Base-by-base conservation (phyloP, 2,329 filamentous ascomycete species). In the Colletotrichum lentis region DNA sequence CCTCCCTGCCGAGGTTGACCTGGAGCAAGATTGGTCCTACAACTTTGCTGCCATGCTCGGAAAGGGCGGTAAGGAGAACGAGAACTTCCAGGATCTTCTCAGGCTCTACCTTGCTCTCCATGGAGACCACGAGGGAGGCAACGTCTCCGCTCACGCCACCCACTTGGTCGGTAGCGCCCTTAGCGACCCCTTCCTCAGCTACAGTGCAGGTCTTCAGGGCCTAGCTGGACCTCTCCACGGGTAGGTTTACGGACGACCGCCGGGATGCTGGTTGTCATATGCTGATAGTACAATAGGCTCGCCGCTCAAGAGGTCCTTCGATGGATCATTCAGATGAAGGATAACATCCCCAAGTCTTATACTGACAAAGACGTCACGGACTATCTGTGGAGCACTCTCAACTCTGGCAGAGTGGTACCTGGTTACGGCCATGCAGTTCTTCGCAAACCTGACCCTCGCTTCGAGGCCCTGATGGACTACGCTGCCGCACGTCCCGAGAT, bases 31-130 rank as follows among this genome's bases (percentile, higher is more conserved):
- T 81, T 99, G 96, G 96, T 91, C 94, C 0, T 97, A 97, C 86
- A 99, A 99, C 86, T 99, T 97, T 76, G 96, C 96, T 53, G 92
- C 94, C 72, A 94, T 98, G 89, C 88, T 98, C 62, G 95, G 95
- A 76, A 97, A 96, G 83, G 88, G 90, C 58, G 93, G 94, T 73
- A 88, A 91, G 80, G 85, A 97, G 80, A 91, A 98, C 74, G 92
- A 94, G 81, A 91, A 92, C 78, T 97, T 99, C 86, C 95, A 98
- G 78, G 96, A 99, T 76, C 86, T 99, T 22, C 87, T 99, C 71
- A 89, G 96, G 73, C 84, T 99, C 39, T 99, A 99, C 81, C 89
- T 99, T 27, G 95, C 96, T 57, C 90, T 99, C 5, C 96, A 99
- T 81, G 96, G 96, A 71, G 96, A 99, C 80, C 96, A 99, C 82